Base-by-base conservation (phyloP, 768 basidiomycete species). In the Pisolithus marmoratus region DNA sequence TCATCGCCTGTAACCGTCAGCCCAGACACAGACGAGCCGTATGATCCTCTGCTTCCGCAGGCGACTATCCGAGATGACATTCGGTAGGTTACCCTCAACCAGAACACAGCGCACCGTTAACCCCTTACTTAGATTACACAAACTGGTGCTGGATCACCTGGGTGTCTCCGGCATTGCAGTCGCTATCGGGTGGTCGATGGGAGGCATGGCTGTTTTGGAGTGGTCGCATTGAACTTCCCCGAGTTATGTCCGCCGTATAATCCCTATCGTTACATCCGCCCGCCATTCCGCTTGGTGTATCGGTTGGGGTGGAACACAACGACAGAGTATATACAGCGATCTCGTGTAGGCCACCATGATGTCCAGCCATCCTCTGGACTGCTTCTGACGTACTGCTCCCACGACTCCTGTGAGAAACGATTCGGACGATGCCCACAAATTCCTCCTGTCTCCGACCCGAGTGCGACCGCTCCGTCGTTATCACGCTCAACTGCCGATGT, bases 221-320 rank as follows among this genome's bases (percentile, higher is more conserved):
- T 98, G 93, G 90, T 90, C 95, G 0, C 77, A 97, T 11, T 90
- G 90, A 67, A 81, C 80, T 0, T 84, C 87, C 0, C 70, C 73
- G 17, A 83, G 81, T 8, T 97, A 87, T 67, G 77, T 97, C 36
- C 78, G 79, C 20, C 83, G 87, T 58, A 84, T 98, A 58, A 80
- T 95, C 51, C 91, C 94, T 2, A 81, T 99, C 36, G 95, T 96
- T 1, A 98, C 94, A 1, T 93, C 90, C n/a, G 89, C 94, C 1
- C 80, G 92, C 1, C 95, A 97, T 70, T 94, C 91, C 2, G 95
- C 95, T 0, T 99, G 96, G 96, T 96, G 95, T 68, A 99, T 99
- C 68, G 87, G 86, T 63, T 99, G 95, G 95, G 94, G 94, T 12
- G 95, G 97, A 67, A 90, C 94, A 0, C 95, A 99, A 64, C 81